Evolutionary conservation across 805 yeast species (phyloP).

Genomic region (Pichia nanzhaoensis): DNA sequence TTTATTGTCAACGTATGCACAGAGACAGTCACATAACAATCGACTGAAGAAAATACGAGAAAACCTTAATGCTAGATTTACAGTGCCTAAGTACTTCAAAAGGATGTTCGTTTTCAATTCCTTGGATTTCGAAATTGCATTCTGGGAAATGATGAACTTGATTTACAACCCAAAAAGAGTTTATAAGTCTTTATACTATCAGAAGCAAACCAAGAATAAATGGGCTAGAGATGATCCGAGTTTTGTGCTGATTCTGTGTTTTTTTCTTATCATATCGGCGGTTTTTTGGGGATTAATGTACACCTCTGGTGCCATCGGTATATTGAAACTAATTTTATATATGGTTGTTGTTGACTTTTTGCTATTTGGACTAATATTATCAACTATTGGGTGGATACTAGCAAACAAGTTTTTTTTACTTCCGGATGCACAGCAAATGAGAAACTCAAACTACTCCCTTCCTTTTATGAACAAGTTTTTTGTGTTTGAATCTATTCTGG

Average conservation of each 20-base stretch:
- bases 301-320: constrained; percentile 53
- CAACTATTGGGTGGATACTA: constrained; percentile 68
- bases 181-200: constrained; percentile 74
- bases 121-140: constrained; percentile 85
- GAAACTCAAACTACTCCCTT: constrained; percentile 10
- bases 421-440: constrained; percentile 11
- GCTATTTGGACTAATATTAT: constrained; percentile 56
- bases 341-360: constrained; percentile 85
- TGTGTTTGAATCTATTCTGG: constrained; percentile 42
- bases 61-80: constrained; percentile 12
- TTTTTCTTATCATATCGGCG: constrained; percentile 64
- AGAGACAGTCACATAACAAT: constrained; percentile 9
- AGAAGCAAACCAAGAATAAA: constrained; percentile 67
- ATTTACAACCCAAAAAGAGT: constrained; percentile 74
- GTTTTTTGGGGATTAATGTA: constrained; percentile 88
- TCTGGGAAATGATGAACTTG: constrained; percentile 81
- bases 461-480: constrained; percentile 24
- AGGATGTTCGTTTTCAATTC: constrained; percentile 68
- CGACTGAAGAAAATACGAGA: constrained; percentile 11
- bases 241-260: constrained; percentile 66
- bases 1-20: constrained; percentile 13
- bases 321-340: constrained; percentile 61
- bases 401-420: constrained; percentile 52
- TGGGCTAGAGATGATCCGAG: constrained; percentile 94
- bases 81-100: constrained; percentile 28